Evolutionary conservation across 176 grass and related monocot species (phyloP).

Genomic region (Eleusine indica): DNA sequence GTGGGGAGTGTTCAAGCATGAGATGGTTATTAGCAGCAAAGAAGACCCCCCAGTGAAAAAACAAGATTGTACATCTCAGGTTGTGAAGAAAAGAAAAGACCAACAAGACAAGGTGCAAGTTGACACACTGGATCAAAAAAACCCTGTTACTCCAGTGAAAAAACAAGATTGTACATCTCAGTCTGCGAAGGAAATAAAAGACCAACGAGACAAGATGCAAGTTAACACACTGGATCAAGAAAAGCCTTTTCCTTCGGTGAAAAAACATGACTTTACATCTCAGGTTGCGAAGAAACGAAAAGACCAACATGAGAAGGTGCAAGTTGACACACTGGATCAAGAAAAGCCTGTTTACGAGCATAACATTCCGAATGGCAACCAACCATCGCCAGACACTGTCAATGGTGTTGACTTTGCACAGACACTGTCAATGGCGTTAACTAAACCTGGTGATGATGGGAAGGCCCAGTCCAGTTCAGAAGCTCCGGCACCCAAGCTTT

Average conservation of each 20-base stretch:
- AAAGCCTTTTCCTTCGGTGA: not conserved
- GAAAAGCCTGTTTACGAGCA: not conserved
- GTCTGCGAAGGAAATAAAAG: not conserved
- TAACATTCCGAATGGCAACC: not conserved
- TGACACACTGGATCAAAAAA: constrained; percentile 2
- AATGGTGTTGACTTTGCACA: constrained; percentile 4
- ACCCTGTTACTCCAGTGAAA: not conserved
- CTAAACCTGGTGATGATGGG: not conserved
- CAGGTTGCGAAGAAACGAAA: not conserved
- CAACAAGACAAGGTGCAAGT: not conserved
- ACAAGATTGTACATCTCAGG: too few species aligned
- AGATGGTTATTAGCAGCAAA: constrained; percentile 2
- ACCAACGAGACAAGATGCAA: not conserved
- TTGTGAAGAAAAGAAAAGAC: constrained; percentile 13
- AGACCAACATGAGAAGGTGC: constrained; percentile 1
- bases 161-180: not conserved
- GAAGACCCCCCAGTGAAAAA: too few species aligned
- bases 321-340: not conserved
- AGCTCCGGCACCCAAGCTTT: not conserved
- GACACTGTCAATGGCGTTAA: not conserved
- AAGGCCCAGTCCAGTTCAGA: constrained; percentile 7
- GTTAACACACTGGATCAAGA: not conserved
- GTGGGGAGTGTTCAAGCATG: constrained; percentile 52
- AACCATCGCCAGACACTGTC: not conserved
- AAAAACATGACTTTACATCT: not conserved